Evolutionary conservation across 2,329 filamentous ascomycete genomes (phyloP).

Genomic region (Phaeosphaeria sp.): DNA sequence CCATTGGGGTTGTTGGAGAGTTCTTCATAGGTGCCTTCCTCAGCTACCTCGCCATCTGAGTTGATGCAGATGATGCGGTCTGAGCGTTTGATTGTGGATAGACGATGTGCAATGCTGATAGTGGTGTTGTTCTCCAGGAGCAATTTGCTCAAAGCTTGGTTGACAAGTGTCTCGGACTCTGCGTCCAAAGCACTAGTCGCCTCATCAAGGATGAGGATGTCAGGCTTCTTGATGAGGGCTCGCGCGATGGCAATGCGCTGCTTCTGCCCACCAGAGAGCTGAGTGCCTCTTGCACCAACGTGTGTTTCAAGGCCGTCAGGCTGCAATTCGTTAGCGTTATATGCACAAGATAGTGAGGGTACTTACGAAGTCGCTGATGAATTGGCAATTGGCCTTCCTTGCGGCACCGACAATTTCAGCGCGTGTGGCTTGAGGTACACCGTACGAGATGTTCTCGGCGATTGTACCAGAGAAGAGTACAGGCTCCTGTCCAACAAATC

Average conservation of each 20-base stretch:
- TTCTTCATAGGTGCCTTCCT: slow-evolving; percentile 83
- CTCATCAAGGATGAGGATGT: slow-evolving; percentile 96
- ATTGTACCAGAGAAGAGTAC: slow-evolving; percentile 88
- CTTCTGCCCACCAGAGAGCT: slow-evolving; percentile 95
- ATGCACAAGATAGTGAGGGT: slow-evolving; percentile 16
- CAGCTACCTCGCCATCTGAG: slow-evolving; percentile 85
- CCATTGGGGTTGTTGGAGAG: slow-evolving; percentile 76
- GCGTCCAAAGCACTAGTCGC: slow-evolving; percentile 93
- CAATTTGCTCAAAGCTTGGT: slow-evolving; percentile 82
- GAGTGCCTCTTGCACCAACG: slow-evolving; percentile 89
- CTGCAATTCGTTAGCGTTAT: slow-evolving; percentile 40
- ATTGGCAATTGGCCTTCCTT: slow-evolving; percentile 91
- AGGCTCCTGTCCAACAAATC: slow-evolving; percentile 94
- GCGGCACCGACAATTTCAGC: slow-evolving; percentile 86
- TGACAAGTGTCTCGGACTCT: slow-evolving; percentile 95
- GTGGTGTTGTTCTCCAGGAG: slow-evolving; percentile 91
- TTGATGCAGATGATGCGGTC: slow-evolving; percentile 94
- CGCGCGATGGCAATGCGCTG: slow-evolving; percentile 97
- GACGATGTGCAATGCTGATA: slow-evolving; percentile 93
- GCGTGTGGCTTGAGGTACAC: slow-evolving; percentile 77
- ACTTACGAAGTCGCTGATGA: slow-evolving; percentile 88
- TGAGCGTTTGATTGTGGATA: slow-evolving; percentile 95
- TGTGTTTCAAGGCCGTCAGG: slow-evolving; percentile 94
- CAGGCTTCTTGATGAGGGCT: slow-evolving; percentile 91
- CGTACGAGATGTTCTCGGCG: slow-evolving; percentile 91